A percentile compares a stretch with the other conserved stretches of the same genome.
Conservation (phyloP, 768 basidiomycete genomes). For the Rhodotorula paludigena region DNA sequence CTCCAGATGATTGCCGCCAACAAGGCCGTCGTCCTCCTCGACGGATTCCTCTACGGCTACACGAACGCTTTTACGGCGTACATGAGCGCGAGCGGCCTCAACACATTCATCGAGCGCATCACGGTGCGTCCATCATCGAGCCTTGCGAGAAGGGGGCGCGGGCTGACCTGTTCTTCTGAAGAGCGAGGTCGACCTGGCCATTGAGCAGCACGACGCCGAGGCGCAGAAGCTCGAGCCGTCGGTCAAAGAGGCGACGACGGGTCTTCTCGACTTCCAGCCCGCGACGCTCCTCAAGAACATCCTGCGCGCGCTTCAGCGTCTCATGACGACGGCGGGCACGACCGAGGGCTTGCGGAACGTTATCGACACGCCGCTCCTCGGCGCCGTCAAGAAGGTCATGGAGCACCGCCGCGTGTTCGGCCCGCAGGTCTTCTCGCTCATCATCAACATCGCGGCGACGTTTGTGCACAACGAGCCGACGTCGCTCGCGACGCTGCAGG, state of each 20-base stretch:
- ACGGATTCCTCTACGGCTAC: conserved; percentile 85
- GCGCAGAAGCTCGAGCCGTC: conserved; percentile 28
- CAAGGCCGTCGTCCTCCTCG: conserved; percentile 85
- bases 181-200: conserved; percentile 65
- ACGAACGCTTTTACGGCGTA: conserved; percentile 82
- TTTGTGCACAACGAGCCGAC: conserved; percentile 92
- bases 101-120: conserved; percentile 76
- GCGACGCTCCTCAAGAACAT: conserved; percentile 83
- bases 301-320: conserved; percentile 84
- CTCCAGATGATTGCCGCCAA: conserved; percentile 54
- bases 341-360: conserved; percentile 90
- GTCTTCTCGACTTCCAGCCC: conserved; percentile 66
- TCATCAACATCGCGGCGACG: conserved; percentile 41
- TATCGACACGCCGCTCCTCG: conserved; percentile 80
- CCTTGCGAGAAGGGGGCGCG: not conserved
- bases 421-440: conserved; percentile 70
- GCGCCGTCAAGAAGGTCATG: conserved; percentile 81
- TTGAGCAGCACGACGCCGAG: conserved; percentile 57
- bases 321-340: conserved; percentile 94
- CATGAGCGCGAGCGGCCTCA: conserved; percentile 75
- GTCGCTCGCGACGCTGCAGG: conserved; percentile 84
- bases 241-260: conserved; percentile 28
- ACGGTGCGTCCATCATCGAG: conserved; percentile 54
- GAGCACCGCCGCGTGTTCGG: conserved; percentile 78
- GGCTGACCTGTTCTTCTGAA: conserved; percentile 41